phyloP scores from a whole-genome alignment of 176 grass and related monocot species.

The Carex littledalei region DNA sequence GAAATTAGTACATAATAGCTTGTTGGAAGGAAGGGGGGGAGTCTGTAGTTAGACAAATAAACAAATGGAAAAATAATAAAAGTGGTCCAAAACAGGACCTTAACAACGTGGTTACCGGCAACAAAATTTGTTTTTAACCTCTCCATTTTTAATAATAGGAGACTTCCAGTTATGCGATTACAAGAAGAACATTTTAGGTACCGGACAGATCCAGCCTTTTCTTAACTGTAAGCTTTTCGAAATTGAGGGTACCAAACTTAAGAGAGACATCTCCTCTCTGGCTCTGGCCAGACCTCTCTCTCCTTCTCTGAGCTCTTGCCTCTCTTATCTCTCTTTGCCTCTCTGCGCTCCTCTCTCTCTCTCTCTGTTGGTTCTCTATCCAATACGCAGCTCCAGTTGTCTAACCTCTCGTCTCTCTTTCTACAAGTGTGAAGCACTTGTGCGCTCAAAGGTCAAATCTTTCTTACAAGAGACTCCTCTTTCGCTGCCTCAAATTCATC shows the following conservation, averaged over 20 bases:
- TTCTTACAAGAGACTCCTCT: not conserved
- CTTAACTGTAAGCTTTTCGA: not conserved
- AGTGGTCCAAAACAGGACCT: slow-evolving; percentile 31
- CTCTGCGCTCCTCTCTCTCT: not conserved
- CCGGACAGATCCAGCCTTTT: not conserved
- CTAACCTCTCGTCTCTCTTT: not conserved
- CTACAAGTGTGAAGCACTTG: slow-evolving; percentile 2
- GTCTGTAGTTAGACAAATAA: slow-evolving; percentile 7
- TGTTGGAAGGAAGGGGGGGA: not conserved
- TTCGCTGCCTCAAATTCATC: slow-evolving; percentile 1
- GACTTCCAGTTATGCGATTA: not conserved
- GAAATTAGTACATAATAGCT: slow-evolving; percentile 10
- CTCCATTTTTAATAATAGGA: not conserved
- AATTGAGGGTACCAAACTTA: slow-evolving; percentile 11
- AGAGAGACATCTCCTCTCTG: slow-evolving; percentile 19
- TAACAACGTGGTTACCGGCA: slow-evolving; percentile 29
- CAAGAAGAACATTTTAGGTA: not conserved
- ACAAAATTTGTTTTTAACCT: not conserved
- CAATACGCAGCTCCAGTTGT: slow-evolving; percentile 2
- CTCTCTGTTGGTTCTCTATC: slow-evolving; percentile 3
- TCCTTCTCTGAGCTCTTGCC: slow-evolving; percentile 13
- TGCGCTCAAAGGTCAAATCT: slow-evolving; percentile 6
- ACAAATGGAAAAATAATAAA: slow-evolving; percentile 11
- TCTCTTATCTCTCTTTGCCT: slow-evolving; percentile 17
- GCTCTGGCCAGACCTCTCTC: not conserved